Conservation (phyloP, 805 yeast genomes). For the Candida pseudoglaebosa region DNA sequence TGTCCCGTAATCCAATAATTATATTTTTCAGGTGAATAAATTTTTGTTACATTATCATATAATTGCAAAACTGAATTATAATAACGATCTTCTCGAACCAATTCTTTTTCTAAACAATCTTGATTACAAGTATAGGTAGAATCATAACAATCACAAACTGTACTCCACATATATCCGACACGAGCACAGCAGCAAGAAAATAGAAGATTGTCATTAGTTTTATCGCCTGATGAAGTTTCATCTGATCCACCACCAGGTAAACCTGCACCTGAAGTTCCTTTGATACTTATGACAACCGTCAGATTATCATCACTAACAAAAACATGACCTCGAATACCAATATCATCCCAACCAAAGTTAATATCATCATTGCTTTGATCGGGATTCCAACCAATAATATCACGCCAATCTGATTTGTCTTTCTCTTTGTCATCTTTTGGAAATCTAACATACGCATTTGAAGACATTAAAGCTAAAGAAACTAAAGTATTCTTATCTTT, state of each 20-base stretch:
- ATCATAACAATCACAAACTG: slow-evolving; percentile 91
- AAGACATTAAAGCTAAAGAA: slow-evolving; percentile 76
- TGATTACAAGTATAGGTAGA: slow-evolving; percentile 85
- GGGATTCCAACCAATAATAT: slow-evolving; percentile 54
- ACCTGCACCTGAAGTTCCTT: slow-evolving; percentile 88
- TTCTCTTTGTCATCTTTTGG: slow-evolving; percentile 54
- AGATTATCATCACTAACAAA: slow-evolving; percentile 58
- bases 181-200: slow-evolving; percentile 97
- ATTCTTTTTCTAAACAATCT: slow-evolving; percentile 74
- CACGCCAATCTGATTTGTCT: slow-evolving; percentile 77
- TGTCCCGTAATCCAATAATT: slow-evolving; percentile 93
- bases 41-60: slow-evolving; percentile 60
- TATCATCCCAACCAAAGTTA: slow-evolving; percentile 82
- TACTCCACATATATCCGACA: slow-evolving; percentile 84
- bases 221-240: slow-evolving; percentile 79
- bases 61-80: slow-evolving; percentile 76
- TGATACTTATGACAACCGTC: slow-evolving; percentile 72
- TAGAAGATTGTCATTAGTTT: slow-evolving; percentile 78
- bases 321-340: slow-evolving; percentile 87
- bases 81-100: slow-evolving; percentile 72
- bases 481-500: slow-evolving; percentile 70
- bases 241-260: slow-evolving; percentile 44
- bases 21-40: slow-evolving; percentile 61
- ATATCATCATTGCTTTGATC: slow-evolving; percentile 51
- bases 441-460: slow-evolving; percentile 81